Conservation (phyloP, 768 basidiomycete genomes). For the Amanita jacksonii region DNA sequence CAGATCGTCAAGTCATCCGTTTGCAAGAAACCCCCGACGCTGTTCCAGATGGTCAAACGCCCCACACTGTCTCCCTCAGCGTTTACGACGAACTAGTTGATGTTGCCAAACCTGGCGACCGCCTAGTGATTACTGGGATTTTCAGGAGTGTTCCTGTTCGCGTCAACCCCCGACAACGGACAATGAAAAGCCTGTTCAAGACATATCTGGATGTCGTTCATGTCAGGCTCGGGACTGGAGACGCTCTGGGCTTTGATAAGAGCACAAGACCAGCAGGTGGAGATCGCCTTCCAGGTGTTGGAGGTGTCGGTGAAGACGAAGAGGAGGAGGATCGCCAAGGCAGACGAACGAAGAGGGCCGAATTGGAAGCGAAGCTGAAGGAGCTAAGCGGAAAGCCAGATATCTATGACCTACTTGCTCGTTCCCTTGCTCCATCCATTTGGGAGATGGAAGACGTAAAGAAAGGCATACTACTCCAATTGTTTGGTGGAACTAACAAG, state of each 20-base stretch:
- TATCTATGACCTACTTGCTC: constrained; percentile 77
- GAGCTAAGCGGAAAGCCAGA: constrained; percentile 68
- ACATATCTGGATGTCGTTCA: constrained; percentile 96
- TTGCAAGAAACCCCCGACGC: constrained; percentile 97
- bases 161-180: constrained; percentile 84
- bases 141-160: constrained; percentile 94
- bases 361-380: constrained; percentile 70
- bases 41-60: constrained; percentile 97
- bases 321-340: constrained; percentile 49
- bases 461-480: constrained; percentile 91
- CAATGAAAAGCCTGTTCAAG: constrained; percentile 93
- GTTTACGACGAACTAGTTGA: constrained; percentile 99
- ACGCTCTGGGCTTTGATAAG: constrained; percentile 67
- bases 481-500: constrained; percentile 99
- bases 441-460: constrained; percentile 99
- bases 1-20: constrained; percentile 90
- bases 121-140: constrained; percentile 85
- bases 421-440: constrained; percentile 88
- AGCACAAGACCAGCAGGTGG: constrained; percentile 65
- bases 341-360: constrained; percentile 43
- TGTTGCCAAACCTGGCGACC: constrained; percentile 91
- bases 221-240: constrained; percentile 66
- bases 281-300: constrained; percentile 59
- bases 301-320: constrained; percentile 59
- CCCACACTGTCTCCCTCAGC: constrained; percentile 92